Conservation (phyloP, 2,329 filamentous ascomycete genomes). For the Alternaria ventricosa region DNA sequence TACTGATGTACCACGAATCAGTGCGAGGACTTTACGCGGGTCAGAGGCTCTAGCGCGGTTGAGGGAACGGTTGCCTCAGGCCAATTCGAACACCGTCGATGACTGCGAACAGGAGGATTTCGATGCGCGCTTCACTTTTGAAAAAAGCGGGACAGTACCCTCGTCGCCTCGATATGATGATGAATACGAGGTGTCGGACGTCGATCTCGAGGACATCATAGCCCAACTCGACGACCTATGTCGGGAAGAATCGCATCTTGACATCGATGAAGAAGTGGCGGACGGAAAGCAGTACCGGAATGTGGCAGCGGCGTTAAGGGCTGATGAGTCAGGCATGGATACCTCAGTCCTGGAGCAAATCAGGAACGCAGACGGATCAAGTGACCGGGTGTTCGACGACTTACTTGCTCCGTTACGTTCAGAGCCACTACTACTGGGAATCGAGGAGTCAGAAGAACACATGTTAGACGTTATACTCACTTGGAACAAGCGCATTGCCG, state of each 20-base stretch:
- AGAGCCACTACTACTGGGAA: background rate
- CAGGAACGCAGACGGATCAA: slow-evolving; percentile 15
- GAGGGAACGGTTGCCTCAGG: background rate
- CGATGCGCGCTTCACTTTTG: background rate
- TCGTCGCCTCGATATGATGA: background rate
- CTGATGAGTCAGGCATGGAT: slow-evolving; percentile 8
- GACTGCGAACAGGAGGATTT: background rate
- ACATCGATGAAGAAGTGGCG: background rate
- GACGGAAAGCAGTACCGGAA: background rate
- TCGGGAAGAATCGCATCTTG: background rate
- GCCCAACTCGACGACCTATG: background rate
- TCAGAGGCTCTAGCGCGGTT: background rate
- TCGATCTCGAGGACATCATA: background rate
- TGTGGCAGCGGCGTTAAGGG: background rate
- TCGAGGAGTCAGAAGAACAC: slow-evolving; percentile 20
- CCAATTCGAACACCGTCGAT: background rate
- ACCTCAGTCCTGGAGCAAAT: slow-evolving; percentile 23
- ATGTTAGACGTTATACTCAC: slow-evolving; percentile 18
- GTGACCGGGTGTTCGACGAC: slow-evolving; percentile 20
- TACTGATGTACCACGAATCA: background rate
- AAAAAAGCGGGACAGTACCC: background rate
- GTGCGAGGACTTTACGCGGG: background rate
- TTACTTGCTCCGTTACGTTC: slow-evolving; percentile 22
- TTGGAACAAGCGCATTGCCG: slow-evolving; percentile 24
- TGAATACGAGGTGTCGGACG: background rate